Evolutionary conservation across 148 eudicot genomes (phyloP), one percentile per base, ranked within the genome.

Genomic region (Rhododendron williamsianum): DNA sequence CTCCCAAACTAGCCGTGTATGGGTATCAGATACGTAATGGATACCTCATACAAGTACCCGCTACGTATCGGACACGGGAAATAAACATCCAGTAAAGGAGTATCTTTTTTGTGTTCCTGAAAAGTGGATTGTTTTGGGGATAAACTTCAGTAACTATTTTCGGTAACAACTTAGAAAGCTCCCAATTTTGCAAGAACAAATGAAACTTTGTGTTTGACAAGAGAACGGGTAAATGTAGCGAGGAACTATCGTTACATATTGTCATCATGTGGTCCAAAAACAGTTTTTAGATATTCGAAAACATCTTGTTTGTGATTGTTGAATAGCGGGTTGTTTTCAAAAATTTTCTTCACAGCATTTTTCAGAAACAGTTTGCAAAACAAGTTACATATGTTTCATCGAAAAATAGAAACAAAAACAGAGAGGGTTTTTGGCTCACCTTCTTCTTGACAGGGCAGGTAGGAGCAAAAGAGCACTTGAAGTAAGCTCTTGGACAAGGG

Each of bases 401-500:
- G 15, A 33, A 30, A 30, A 15, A 13, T 30, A 71, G 41, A 71
- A 71, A 71, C 21, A 30, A 12, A 71, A 71, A 33, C 18, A 30
- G 2, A 71, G 4, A 71, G 18, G 76, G 21, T 33, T 71, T 30
- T 30, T 33, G 25, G 63, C 30, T 87, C 86, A 92, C 94, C 97
- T 94, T 94, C 88, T 94, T 94, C 78, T 93, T 94, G 80, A 94
- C 97, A 2, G 94, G 95, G 83, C 97, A 94, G 23, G 79, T 86
- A 1, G 97, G 97, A 82, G 97, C 97, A 87, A 91, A 92, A 77
- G 97, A 92, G 81, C 97, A 94, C 78, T 92, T 94, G 91, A 94
- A 94, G 88, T 94, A 94, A 81, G 95, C 97, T 86, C 97, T 90
- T 80, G 97, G 97, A 82, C 91, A 93, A 83, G 97, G 97, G 65